Base-by-base conservation (phyloP, 768 basidiomycete species). In the Leccinellum rugosiceps region DNA sequence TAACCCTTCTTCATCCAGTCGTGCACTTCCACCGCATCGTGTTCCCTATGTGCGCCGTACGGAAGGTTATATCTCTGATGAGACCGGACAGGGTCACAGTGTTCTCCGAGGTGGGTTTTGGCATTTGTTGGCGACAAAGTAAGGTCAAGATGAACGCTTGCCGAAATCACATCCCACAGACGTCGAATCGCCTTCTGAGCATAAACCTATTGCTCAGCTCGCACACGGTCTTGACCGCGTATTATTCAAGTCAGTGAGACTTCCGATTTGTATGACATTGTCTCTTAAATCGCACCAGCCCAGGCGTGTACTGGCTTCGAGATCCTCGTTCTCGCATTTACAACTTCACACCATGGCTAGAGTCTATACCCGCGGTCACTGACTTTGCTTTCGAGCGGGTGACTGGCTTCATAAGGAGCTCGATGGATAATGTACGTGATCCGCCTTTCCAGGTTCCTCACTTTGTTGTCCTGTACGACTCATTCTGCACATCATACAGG, bases 381-480 rank as follows among this genome's bases (percentile, higher is more conserved):
- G 85, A 94, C 47, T 98, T 98, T 65, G 93, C 87, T 7, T 97
- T 93, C 57, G 86, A 90, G 52, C 82, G 90, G 2, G 70, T 94
- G 0, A 76, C 81, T 4, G 78, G 80, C 0, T 99, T 96, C 64
- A 73, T 90, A 19, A 86, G 78, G 46, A 93, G 93, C 62, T 94
- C 92, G 1, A 75, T 78, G 49, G 94, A 98, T 64, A 67, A 80
- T 61, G 90, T 89, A 55, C 7, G 80, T 64, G 25, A 14, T 55
- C 9, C 2, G 53, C 30, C 25, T 3, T 3, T 46, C 17, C 46
- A 30, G 7, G 3, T 19, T 25, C 23, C 34, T 26, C 14, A 3
- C 11, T 32, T 38, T 35, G 6, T n/a, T 38, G 32, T 41, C 3
- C 15, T 14, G 13, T 52, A 6, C 21, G 3, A 53, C 51, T 59